Evolutionary conservation across 2,329 filamentous ascomycete species (phyloP).

Genomic region (Alternaria infectoria): DNA sequence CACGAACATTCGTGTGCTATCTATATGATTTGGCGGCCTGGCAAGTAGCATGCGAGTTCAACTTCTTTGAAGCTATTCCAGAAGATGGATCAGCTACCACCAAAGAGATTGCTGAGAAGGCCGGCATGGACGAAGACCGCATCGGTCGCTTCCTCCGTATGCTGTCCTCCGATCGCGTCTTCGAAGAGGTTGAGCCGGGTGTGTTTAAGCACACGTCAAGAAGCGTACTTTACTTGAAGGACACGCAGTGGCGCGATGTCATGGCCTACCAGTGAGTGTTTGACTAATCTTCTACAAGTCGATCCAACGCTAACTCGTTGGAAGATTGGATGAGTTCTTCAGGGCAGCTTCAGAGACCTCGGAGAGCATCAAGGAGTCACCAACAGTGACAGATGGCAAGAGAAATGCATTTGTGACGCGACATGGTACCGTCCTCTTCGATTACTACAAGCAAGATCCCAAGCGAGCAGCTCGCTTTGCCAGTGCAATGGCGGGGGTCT

Average conservation of each 20-base stretch:
- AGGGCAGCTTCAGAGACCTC: constrained; percentile 31
- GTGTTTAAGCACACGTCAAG: constrained; percentile 29
- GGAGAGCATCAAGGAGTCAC: constrained; percentile 13
- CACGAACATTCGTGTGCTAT: constrained; percentile 20
- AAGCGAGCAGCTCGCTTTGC: constrained; percentile 35
- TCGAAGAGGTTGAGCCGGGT: constrained; percentile 19
- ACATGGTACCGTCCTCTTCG: constrained; percentile 30
- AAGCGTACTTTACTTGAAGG: constrained; percentile 15
- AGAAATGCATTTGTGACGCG: constrained; percentile 29
- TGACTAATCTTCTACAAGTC: rapidly evolving
- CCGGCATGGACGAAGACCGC: constrained; percentile 20
- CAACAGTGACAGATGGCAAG: constrained; percentile 5
- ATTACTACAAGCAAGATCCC: constrained; percentile 36
- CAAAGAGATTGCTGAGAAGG: constrained; percentile 18
- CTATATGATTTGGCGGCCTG: constrained; percentile 25
- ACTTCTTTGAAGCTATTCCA: constrained; percentile 24
- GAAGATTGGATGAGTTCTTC: constrained; percentile 38
- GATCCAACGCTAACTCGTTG: background rate
- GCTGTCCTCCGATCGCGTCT: constrained; percentile 21
- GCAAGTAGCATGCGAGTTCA: constrained; percentile 27
- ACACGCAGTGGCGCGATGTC: constrained; percentile 18
- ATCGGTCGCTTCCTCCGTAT: constrained; percentile 21
- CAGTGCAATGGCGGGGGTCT: constrained; percentile 36
- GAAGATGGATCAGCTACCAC: constrained; percentile 8
- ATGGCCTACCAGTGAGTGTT: constrained; percentile 22